Evolutionary conservation across 2,329 filamentous ascomycete species (phyloP), one percentile per base, ranked within the genome.

Genomic region (Aspergillus awamori): DNA sequence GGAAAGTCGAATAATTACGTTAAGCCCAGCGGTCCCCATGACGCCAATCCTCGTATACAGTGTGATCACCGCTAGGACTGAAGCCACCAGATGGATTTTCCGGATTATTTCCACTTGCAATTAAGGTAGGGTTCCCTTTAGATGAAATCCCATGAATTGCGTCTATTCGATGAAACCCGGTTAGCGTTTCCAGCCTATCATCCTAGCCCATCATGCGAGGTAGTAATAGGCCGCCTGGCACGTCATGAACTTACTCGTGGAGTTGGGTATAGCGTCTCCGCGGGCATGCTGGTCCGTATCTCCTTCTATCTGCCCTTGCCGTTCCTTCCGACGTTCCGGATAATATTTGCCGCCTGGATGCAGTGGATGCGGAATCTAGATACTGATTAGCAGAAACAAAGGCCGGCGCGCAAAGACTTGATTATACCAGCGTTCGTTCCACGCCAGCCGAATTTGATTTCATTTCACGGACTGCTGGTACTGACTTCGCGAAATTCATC

Each of bases 401-500:
- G 60, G 64, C 67, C 68, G 59, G 57, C 55, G 61, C 64, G 68
- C 65, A 72, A 66, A 64, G 67, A 69, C 60, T 55, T 67, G 58
- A 66, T 66, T 72, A 72, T 78, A 78, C 76, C 76, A 73, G 72
- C 69, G 67, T 66, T 69, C 69, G 67, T 72, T 70, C 67, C 70
- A 69, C 72, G 66, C 71, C 70, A 69, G 69, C 69, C 70, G 73
- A 72, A 71, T 68, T 63, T 61, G 53, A 72, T 64, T 72, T 70
- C 33, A 36, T 65, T 66, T 76, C 71, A 79, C 72, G 75, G 74
- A 74, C 72, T 74, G 72, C 72, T 74, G 72, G 71, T 76, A 79
- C 77, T 79, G 74, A 79, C 77, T 77, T 79, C 75, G 70, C 75
- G 76, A 67, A 79, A 79, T 68, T 79, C 85, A 72, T 92, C 88